Evolutionary conservation across 176 grass and related monocot genomes (phyloP).

Genomic region (Avena eriantha): DNA sequence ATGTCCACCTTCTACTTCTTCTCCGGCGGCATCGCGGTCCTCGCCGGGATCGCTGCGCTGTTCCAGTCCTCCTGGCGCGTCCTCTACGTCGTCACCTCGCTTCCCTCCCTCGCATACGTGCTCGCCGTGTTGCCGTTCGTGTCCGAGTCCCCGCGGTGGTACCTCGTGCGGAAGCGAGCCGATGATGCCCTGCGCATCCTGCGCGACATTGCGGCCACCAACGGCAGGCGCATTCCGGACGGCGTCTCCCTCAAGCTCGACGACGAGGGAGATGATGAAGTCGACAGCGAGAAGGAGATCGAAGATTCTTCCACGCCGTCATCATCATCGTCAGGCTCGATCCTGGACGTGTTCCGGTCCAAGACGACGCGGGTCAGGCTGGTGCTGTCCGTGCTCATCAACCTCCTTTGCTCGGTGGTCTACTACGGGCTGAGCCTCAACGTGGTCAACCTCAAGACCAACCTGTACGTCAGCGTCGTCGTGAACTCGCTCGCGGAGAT

Average conservation of each 20-base stretch:
- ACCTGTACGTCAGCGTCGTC: slow-evolving; percentile 77
- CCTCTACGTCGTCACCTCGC: slow-evolving; percentile 77
- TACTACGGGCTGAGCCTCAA: slow-evolving; percentile 75
- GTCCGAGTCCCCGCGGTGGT: slow-evolving; percentile 87
- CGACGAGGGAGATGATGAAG: slow-evolving; percentile 38
- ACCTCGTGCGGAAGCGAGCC: slow-evolving; percentile 66
- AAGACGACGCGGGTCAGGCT: slow-evolving; percentile 59
- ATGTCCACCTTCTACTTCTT: slow-evolving; percentile 99
- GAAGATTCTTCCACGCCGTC: not conserved
- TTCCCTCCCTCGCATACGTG: slow-evolving; percentile 66
- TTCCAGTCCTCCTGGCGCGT: slow-evolving; percentile 64
- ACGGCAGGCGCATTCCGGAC: slow-evolving; percentile 53
- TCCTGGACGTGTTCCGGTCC: slow-evolving; percentile 72
- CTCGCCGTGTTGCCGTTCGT: slow-evolving; percentile 63
- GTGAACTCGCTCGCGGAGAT: slow-evolving; percentile 72
- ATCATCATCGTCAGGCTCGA: slow-evolving; percentile 42
- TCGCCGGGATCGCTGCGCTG: slow-evolving; percentile 66
- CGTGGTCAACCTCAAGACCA: slow-evolving; percentile 93
- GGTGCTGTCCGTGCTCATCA: slow-evolving; percentile 48
- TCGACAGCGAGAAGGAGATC: no score
- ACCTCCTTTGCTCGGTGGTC: slow-evolving; percentile 29
- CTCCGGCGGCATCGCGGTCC: slow-evolving; percentile 75
- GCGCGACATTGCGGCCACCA: slow-evolving; percentile 51
- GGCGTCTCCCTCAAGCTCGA: slow-evolving; percentile 61
- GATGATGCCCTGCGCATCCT: slow-evolving; percentile 60